These are phyloP conservation scores for Podila verticillata DNA, from an alignment of 192 early-diverging fungal genomes.

Conservation along the genomic window DNA sequence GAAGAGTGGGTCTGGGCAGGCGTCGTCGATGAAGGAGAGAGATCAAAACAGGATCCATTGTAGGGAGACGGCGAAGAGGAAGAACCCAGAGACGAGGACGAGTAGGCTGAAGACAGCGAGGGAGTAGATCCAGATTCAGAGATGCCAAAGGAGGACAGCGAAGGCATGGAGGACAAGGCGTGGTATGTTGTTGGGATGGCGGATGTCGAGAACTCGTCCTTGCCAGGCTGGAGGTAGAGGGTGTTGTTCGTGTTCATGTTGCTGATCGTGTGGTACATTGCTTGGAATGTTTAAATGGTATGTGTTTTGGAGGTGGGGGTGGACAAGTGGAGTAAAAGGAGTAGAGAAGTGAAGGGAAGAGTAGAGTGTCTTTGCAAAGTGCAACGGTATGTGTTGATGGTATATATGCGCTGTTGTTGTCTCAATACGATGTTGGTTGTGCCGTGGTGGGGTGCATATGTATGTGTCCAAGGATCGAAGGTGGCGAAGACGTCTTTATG, in stretches of 20 bases:
- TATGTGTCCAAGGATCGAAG: not conserved
- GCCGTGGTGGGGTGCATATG: not conserved
- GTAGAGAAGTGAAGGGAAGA: no score
- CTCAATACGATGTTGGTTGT: not conserved
- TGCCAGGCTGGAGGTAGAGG: not conserved
- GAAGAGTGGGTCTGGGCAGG: not conserved
- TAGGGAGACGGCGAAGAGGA: not conserved
- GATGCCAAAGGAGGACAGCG: not conserved
- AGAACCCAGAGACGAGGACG: not conserved
- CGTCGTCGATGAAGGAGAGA: not conserved
- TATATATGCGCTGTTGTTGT: not conserved
- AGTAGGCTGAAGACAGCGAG: not conserved
- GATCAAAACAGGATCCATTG: not conserved
- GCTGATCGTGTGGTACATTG: not conserved
- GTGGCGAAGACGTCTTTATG: not conserved
- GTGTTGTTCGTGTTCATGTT: not conserved
- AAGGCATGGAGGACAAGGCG: not conserved
- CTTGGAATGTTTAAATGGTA: not conserved
- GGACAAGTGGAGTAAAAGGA: not conserved
- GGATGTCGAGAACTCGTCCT: not conserved
- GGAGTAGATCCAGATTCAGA: not conserved
- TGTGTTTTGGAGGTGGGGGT: not conserved
- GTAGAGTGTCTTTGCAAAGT: no score
- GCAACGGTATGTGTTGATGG: no score
- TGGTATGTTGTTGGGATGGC: not conserved